Evolutionary conservation across 805 yeast genomes (phyloP).

Genomic region (Lipomyces lipofer): DNA sequence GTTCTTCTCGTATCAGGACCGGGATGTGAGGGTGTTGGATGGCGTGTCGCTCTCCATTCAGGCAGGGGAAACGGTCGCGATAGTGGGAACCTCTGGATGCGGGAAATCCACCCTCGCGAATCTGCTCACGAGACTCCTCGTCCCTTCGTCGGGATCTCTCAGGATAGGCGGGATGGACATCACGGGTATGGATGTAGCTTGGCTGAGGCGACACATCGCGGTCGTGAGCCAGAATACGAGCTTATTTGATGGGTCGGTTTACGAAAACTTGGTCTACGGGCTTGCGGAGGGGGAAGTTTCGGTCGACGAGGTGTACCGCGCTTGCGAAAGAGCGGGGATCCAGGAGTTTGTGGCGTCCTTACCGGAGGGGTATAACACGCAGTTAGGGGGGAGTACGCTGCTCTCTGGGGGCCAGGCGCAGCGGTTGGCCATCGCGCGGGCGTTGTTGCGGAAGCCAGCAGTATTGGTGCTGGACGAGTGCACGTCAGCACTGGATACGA

Average conservation of each 20-base stretch:
- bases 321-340: slow-evolving; percentile 52
- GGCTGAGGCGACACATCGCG: slow-evolving; percentile 56
- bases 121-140: slow-evolving; percentile 57
- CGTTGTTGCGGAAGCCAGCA: slow-evolving; percentile 65
- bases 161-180: slow-evolving; percentile 52
- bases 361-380: slow-evolving; percentile 60
- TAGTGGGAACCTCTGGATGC: slow-evolving; percentile 85
- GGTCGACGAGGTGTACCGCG: slow-evolving; percentile 39
- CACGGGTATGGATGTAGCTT: slow-evolving; percentile 46
- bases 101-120: slow-evolving; percentile 82
- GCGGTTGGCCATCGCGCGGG: slow-evolving; percentile 79
- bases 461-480: slow-evolving; percentile 79
- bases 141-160: slow-evolving; percentile 44
- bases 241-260: slow-evolving; percentile 71
- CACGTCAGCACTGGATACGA: slow-evolving; percentile 81
- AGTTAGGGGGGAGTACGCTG: slow-evolving; percentile 52
- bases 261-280: slow-evolving; percentile 72
- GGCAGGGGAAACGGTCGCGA: slow-evolving; percentile 56
- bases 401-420: slow-evolving; percentile 93
- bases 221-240: slow-evolving; percentile 74
- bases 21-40: slow-evolving; percentile 31
- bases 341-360: slow-evolving; percentile 55
- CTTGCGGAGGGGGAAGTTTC: slow-evolving; percentile 24
- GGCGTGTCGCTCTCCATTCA: slow-evolving; percentile 48
- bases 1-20: slow-evolving; percentile 40